Base-by-base conservation (phyloP, 441 rosid species). In the Rhodomyrtus psidioides region DNA sequence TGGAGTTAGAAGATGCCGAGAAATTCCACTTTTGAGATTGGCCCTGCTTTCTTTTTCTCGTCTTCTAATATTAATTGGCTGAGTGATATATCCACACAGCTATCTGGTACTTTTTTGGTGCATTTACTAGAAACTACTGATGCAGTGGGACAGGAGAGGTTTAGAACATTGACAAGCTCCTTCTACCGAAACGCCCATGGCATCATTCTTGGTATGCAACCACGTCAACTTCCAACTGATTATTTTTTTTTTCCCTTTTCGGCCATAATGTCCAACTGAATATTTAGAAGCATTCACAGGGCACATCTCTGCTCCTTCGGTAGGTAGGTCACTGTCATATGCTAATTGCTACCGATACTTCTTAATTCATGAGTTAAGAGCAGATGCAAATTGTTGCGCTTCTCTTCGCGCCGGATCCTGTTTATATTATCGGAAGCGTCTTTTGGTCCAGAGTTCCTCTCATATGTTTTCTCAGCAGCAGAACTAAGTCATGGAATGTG, bases 121-220 rank as follows among this genome's bases (percentile, higher is more conserved):
- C 49, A 70, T 70, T 70, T 30, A 70, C 79, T 70, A 34, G 46
- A 34, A 34, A 70, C 79, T 70, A 26, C 79, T 70, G 98, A 96
- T 88, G 96, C 98, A 88, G 99, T 98, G 83, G 99, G 98, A 55
- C 98, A 97, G 85, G 99, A 97, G 90, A 95, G 97, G 55, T 97
- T 96, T 91, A 92, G 99, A 91, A 95, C 98, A 28, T 96, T 96
- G 88, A 97, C 99, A 54, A 97, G 98, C 93, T 95, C 98, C 91
- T 96, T 95, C 85, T 97, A 97, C 89, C 93, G 99, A 90, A 98
- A 98, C 82, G 98, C 99, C 59, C 98, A 97, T 90, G 99, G 99
- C 85, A 96, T 97, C 86, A 96, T 97, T 42, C 79, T 70, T 70
- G 79, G 79, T 70, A 70, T 19, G 79, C 79, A 34, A 70, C 49